These are phyloP conservation scores for Clavaria fumosa DNA, from an alignment of 768 basidiomycete species.

Conservation along the genomic window DNA sequence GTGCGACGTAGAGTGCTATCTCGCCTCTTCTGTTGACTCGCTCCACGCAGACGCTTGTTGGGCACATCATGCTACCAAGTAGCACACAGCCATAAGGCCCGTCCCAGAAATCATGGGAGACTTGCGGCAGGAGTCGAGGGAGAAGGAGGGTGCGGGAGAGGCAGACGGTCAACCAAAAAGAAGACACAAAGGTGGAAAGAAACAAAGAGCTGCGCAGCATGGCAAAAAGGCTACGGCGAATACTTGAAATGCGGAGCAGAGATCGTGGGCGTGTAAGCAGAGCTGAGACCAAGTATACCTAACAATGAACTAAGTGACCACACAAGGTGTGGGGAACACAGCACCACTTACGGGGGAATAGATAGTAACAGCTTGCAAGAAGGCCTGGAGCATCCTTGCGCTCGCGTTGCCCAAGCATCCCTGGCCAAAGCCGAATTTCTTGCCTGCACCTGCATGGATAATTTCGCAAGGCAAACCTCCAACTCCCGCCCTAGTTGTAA, in stretches of 20 bases:
- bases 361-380: slow-evolving; percentile 45
- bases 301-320: slow-evolving; percentile 1
- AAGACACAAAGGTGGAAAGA: slow-evolving; percentile 54
- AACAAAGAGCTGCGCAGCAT: slow-evolving; percentile 55
- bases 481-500: slow-evolving; percentile 33
- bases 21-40: slow-evolving; percentile 57
- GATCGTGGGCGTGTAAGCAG: slow-evolving; percentile 41
- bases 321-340: slow-evolving; percentile 1
- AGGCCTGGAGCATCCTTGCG: slow-evolving; percentile 39
- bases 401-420: slow-evolving; percentile 47
- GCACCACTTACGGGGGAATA: slow-evolving; percentile 50
- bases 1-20: slow-evolving; percentile 67
- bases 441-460: slow-evolving; percentile 44
- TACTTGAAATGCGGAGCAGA: slow-evolving; percentile 29
- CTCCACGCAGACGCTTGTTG: slow-evolving; percentile 67
- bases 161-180: slow-evolving; percentile 60
- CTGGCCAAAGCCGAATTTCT: slow-evolving; percentile 27
- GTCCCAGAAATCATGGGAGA: slow-evolving; percentile 72
- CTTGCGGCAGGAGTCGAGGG: slow-evolving; percentile 44
- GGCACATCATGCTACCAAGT: slow-evolving; percentile 53
- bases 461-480: slow-evolving; percentile 70
- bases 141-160: slow-evolving; percentile 48
- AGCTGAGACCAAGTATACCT: slow-evolving; percentile 61
- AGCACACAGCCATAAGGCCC: slow-evolving; percentile 57
- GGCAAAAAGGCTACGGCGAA: slow-evolving; percentile 29